These are phyloP conservation scores for Malus asiatica DNA, from an alignment of 306 rosid genomes.

Conservation along the genomic window DNA sequence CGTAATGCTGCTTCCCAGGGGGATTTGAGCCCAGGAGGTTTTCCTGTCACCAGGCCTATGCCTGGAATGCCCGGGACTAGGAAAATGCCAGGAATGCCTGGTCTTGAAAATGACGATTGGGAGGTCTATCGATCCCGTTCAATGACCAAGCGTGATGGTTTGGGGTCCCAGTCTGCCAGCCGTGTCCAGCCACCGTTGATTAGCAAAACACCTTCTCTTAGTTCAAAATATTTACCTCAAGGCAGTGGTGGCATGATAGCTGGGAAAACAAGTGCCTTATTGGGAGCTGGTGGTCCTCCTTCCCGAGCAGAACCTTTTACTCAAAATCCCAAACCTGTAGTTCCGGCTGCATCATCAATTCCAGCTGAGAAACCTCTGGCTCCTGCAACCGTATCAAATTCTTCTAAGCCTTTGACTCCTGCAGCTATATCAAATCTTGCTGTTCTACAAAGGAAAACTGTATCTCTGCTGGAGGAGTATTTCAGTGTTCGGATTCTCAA, in stretches of 20 bases:
- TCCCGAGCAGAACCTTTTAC: slow-evolving; percentile 2
- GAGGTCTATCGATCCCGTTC: slow-evolving; percentile 30
- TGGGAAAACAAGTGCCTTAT: slow-evolving; percentile 35
- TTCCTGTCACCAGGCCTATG: slow-evolving; percentile 31
- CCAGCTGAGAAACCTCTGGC: slow-evolving; percentile 10
- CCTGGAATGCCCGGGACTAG: slow-evolving; percentile 31
- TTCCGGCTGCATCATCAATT: not conserved
- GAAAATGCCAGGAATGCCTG: slow-evolving; percentile 39
- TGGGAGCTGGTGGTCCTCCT: slow-evolving; percentile 22
- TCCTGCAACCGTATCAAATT: slow-evolving; percentile 3
- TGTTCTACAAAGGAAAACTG: slow-evolving; percentile 24
- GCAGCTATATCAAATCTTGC: slow-evolving; percentile 3
- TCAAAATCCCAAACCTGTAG: slow-evolving; percentile 12
- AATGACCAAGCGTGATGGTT: slow-evolving; percentile 15
- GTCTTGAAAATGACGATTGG: slow-evolving; percentile 28
- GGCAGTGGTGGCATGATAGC: slow-evolving; percentile 28
- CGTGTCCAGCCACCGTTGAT: slow-evolving; percentile 18
- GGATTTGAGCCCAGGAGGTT: slow-evolving; percentile 20
- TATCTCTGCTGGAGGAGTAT: slow-evolving; percentile 37
- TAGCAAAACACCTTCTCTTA: slow-evolving; percentile 22
- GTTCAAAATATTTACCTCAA: slow-evolving; percentile 34
- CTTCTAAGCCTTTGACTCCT: slow-evolving; percentile 20
- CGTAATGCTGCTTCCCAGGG: slow-evolving; percentile 18
- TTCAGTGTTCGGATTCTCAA: slow-evolving; percentile 30
- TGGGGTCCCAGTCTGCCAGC: slow-evolving; percentile 2